Base-by-base conservation (phyloP, 768 basidiomycete species). In the Russula griseocarnosa region DNA sequence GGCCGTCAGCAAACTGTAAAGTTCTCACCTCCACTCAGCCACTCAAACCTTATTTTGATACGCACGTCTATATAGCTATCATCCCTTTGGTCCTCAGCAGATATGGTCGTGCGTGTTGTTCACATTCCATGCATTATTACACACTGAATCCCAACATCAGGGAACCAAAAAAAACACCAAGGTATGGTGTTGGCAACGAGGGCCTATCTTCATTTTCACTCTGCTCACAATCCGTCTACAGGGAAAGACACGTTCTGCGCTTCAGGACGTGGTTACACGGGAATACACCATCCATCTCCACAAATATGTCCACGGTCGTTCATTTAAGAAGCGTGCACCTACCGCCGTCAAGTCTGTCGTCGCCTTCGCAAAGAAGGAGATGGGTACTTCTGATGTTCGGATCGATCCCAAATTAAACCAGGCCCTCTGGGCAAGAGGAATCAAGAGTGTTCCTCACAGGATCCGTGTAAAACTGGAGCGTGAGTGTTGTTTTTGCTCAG, bases 281-380 rank as follows among this genome's bases (percentile, higher is more conserved):
- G 96, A 99, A 77, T 97, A 98, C 88, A 98, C 96, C 73, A 90
- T 98, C 82, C 93, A 97, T 79, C 80, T 98, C 46, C 94, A 97
- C 87, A 97, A 96, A 78, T 87, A 79, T 70, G 92, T 94, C 49
- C 92, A 94, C 77, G 92, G 89, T 70, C 85, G 88, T 65, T 88
- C 90, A 49, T 98, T 97, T 84, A 98, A 98, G 82, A 96, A 96
- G 84, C 89, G 95, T 71, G 94, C 97, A 20, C 97, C 97, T 26
- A 88, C 86, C 81, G 97, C 94, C 70, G 85, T 98, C 78, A 98
- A 98, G 81, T 90, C 92, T 68, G 87, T 98, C 69, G 80, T 92
- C 71, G 83, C 84, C 58, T 99, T 99, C 73, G 94, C 97, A 14
- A 86, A 85, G 71, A 94, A 93, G 80, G 79, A 90, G 40, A 98